Percentiles rank a stretch among this genome's conserved stretches.
phyloP scores from a whole-genome alignment of 768 basidiomycete species.

The Pisolithus albus region DNA sequence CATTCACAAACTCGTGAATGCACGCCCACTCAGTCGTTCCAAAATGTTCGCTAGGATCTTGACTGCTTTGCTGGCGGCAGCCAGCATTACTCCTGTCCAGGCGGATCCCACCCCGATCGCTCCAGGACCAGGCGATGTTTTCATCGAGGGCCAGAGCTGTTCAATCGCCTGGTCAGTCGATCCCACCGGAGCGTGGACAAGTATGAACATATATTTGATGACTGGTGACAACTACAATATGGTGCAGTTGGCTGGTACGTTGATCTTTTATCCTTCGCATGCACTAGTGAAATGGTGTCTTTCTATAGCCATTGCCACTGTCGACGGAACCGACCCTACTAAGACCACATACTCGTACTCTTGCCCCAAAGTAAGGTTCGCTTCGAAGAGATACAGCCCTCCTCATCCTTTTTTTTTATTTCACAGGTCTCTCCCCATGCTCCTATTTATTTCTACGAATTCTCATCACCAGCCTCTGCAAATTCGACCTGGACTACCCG shows the following conservation, averaged over 20 bases:
- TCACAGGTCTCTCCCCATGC: slow-evolving; percentile 55
- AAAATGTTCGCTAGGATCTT: slow-evolving; percentile 18
- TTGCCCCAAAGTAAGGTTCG: slow-evolving; percentile 57
- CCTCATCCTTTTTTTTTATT: neutral
- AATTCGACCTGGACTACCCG: slow-evolving; percentile 62
- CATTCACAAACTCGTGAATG: neutral
- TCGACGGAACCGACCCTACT: slow-evolving; percentile 52
- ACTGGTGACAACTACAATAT: slow-evolving; percentile 67
- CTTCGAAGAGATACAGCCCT: neutral
- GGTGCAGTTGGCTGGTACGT: slow-evolving; percentile 60
- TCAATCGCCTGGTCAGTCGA: slow-evolving; percentile 55
- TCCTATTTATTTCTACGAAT: slow-evolving; percentile 78
- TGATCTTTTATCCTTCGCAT: neutral
- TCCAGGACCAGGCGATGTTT: slow-evolving; percentile 54
- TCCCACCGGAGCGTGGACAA: slow-evolving; percentile 54
- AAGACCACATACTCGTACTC: slow-evolving; percentile 44
- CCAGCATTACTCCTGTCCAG: slow-evolving; percentile 32
- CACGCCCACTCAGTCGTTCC: slow-evolving; percentile 1
- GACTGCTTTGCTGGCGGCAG: slow-evolving; percentile 18
- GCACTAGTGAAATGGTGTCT: neutral
- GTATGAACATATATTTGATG: slow-evolving; percentile 75
- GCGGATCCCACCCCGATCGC: slow-evolving; percentile 54
- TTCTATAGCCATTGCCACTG: slow-evolving; percentile 50
- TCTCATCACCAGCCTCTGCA: slow-evolving; percentile 39
- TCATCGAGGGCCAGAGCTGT: slow-evolving; percentile 52